Evolutionary conservation across 106 monocot species (phyloP), one percentile per base, ranked within the genome.

Genomic region (Amphibolis antarctica): DNA sequence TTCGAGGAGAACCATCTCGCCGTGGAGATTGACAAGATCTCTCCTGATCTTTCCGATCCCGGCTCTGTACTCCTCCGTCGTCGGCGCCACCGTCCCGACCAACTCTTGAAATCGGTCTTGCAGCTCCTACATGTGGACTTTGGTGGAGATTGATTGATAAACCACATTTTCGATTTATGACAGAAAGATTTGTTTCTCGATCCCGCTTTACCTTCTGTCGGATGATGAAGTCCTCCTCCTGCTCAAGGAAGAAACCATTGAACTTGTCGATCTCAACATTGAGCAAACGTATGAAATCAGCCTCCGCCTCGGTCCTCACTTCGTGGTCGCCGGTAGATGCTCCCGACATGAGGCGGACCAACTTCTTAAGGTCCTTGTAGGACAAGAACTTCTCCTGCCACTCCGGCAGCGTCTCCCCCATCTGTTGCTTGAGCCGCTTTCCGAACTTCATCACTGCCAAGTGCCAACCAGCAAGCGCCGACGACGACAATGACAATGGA

Each of bases 1-100:
- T 48, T 70, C 77, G 44, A 93, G 79, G 0, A 93, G 73, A 63
- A 93, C 89, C 93, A 93, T 93, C 70, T 93, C 93, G 1, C 93
- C 93, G 59, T 89, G 93, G 42, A 93, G 67, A 43, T 88, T 73
- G 26, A 93, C 88, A 56, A 93, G 69, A 26, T 83, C 81, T 54
- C 77, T 88, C 31, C 75, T 46, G 56, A 83, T 75, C 66, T 45
- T 72, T 42, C 42, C 63, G 69, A 81, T 81, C 66, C 86, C 85
- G 10, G 42, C 65, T 17, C 19, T 59, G 22, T 68, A 70, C 71
- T 63, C 78, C 9, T 46, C 36, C 1, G 53, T 46, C 0, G 20
- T 50, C 12, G 71, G 30, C 28, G 51, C 60, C 3, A 42, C 46
- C 11, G 59, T 45, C 53, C 49, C 59, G 26, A 59, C 45, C 55